These are phyloP conservation scores for Fusarium liriodendri DNA, from an alignment of 2,329 filamentous ascomycete genomes.

Conservation along the genomic window DNA sequence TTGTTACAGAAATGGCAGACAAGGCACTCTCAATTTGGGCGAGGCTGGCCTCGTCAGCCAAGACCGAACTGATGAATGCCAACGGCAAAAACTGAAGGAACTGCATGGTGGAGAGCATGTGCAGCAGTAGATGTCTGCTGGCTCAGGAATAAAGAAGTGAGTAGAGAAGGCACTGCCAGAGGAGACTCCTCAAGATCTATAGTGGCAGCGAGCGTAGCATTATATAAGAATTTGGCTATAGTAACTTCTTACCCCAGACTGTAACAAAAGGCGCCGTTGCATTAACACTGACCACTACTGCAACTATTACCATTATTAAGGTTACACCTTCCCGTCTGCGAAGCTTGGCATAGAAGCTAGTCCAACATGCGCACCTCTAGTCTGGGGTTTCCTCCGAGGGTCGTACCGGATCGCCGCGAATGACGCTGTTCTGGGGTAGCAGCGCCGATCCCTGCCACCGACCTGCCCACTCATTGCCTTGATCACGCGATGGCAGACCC, in stretches of 20 bases:
- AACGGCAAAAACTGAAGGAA: not conserved
- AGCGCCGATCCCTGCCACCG: slow-evolving; percentile 18
- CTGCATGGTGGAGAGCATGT: not conserved
- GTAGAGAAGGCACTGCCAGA: not conserved
- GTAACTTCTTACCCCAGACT: not conserved
- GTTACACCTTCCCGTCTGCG: not conserved
- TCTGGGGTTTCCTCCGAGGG: not conserved
- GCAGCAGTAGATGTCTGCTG: not conserved
- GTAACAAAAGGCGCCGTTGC: not conserved
- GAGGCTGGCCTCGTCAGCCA: not conserved
- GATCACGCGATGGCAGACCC: not conserved
- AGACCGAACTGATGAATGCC: not conserved
- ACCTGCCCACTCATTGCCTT: not conserved
- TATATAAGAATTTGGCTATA: not conserved
- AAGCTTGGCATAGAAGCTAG: not conserved
- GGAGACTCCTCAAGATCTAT: not conserved
- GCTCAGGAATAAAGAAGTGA: not conserved
- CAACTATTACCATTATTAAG: not conserved
- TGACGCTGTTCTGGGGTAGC: slow-evolving; percentile 4
- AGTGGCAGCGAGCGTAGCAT: not conserved
- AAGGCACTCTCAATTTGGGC: slow-evolving; percentile 8
- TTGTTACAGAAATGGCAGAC: slow-evolving; percentile 42
- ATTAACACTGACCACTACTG: not conserved
- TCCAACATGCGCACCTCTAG: not conserved
- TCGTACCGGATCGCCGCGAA: slow-evolving; percentile 11